Conservation (phyloP, 2,329 filamentous ascomycete species). For the Scedosporium boydii region DNA sequence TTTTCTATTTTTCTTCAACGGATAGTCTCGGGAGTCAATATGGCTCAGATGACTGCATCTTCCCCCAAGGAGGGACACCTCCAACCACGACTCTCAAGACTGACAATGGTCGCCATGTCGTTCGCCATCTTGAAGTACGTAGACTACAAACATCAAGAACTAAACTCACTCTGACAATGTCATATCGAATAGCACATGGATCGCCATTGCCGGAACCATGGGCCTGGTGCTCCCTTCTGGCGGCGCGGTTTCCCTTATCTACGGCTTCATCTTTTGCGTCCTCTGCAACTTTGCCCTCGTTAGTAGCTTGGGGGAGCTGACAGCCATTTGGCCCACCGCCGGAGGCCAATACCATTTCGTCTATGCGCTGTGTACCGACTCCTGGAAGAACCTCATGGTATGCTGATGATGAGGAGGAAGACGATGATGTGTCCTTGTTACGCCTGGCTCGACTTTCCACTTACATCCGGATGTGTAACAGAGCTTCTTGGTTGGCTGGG, state of each 20-base stretch:
- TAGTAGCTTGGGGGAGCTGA: constrained; percentile 31
- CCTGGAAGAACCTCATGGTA: constrained; percentile 28
- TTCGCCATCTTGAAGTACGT: constrained; percentile 30
- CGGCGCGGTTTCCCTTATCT: constrained; percentile 30
- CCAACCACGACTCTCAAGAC: constrained; percentile 25
- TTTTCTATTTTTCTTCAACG: too few relatives aligned
- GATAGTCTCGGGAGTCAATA: too few relatives aligned
- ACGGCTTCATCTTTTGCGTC: constrained; percentile 36
- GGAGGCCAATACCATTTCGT: constrained; percentile 37
- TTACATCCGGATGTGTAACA: constrained; percentile 9
- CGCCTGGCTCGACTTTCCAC: fast-evolving
- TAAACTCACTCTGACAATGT: too few relatives aligned
- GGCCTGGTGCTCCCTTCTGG: constrained; percentile 31
- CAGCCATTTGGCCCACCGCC: constrained; percentile 34
- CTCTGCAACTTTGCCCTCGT: constrained; percentile 32
- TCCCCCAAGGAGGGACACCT: constrained; percentile 17
- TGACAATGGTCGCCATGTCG: constrained; percentile 32
- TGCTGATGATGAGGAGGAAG: background rate
- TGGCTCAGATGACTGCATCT: too few relatives aligned
- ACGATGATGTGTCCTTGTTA: background rate
- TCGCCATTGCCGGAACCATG: constrained; percentile 14
- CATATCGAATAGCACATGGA: too few relatives aligned
- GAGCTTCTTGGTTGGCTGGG: constrained; percentile 35
- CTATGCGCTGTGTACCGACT: constrained; percentile 26
- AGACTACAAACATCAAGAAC: too few relatives aligned